Evolutionary conservation across 1,284 basidiomycete genomes (phyloP).

Genomic region (Rhodotorula mucilaginosa): DNA sequence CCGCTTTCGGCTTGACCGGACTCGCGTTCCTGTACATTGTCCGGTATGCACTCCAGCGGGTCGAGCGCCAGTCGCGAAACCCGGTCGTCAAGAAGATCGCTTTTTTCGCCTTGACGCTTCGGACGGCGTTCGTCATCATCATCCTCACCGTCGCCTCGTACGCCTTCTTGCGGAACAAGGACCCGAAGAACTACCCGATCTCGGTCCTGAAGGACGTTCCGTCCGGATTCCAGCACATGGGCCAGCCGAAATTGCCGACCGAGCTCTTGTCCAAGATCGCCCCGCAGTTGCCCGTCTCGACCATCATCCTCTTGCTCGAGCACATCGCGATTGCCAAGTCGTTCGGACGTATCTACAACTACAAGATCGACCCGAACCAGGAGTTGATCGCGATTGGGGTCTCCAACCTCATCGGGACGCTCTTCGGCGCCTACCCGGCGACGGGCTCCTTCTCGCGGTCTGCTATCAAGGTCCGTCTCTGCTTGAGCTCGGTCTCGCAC

Average conservation of each 20-base stretch:
- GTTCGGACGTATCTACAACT: conserved; percentile 87
- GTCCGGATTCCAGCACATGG: conserved; percentile 44
- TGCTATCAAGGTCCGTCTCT: conserved; percentile 64
- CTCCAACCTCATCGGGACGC: conserved; percentile 58
- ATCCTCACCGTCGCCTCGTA: conserved; percentile 80
- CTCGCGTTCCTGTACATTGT: conserved; percentile 73
- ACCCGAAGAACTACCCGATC: conserved; percentile 72
- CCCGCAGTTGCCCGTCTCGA: conserved; percentile 80
- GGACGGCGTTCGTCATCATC: conserved; percentile 80
- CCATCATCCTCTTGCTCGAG: conserved; percentile 81
- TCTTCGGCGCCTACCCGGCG: conserved; percentile 2
- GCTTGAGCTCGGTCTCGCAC: too few relatives aligned
- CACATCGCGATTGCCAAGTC: conserved; percentile 80
- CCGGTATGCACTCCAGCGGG: conserved; percentile 62
- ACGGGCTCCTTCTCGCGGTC: conserved; percentile 92
- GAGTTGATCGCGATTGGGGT: conserved; percentile 94
- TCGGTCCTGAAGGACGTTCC: conserved; percentile 81
- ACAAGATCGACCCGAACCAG: conserved; percentile 97
- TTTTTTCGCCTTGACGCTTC: conserved; percentile 80
- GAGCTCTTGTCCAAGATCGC: conserved; percentile 65
- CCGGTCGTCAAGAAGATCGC: conserved; percentile 59
- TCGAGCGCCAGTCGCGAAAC: conserved; percentile 26
- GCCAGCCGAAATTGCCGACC: conserved; percentile 64
- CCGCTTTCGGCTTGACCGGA: conserved; percentile 82
- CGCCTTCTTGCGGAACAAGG: conserved; percentile 67